Evolutionary conservation across 257 asterid species (phyloP), one percentile per base, ranked within the genome.

Genomic region (Jacaranda mimosifolia): DNA sequence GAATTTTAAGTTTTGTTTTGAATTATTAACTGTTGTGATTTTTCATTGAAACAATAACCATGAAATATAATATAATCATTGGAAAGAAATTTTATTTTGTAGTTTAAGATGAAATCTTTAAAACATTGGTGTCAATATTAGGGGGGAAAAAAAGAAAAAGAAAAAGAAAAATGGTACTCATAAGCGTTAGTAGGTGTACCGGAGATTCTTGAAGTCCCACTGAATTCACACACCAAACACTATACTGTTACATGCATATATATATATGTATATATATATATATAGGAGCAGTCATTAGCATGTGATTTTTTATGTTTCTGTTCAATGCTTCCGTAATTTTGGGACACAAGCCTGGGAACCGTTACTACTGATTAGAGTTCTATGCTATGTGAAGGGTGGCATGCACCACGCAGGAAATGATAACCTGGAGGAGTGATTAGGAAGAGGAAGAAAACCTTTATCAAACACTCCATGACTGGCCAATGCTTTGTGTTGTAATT

Each of bases 261-360:
- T 2, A 26, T 26, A 26, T 26, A 26, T 26, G 2, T 2, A 26
- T 26, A 2, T 26, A 26, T 26, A 26, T 26, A 26, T 14, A 3
- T 32, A 11, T 19, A 36, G 63, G 63, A 57, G 68, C 52, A 15
- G 21, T 45, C 46, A 39, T 42, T 72, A 70, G 58, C 63, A 32
- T 19, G 67, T 39, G 51, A 62, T 10, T 46, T 38, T 73, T 21
- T 21, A 75, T 67, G 70, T 58, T 57, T 73, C 45, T 9, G 65
- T 17, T 55, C 51, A 51, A 52, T 66, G 59, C 63, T 73, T 35
- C 40, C 62, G 32, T 45, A 12, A 67, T 49, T 9, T 68, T 32
- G 26, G 9, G 67, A 32, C 51, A 14, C 15, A 8, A 51, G 11
- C 68, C 45, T 56, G 48, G 32, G 19, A 56, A 35, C 63, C 56